These are phyloP conservation scores for Phialocephala sp. DNA, from an alignment of 2,329 filamentous ascomycete species.

Conservation along the genomic window DNA sequence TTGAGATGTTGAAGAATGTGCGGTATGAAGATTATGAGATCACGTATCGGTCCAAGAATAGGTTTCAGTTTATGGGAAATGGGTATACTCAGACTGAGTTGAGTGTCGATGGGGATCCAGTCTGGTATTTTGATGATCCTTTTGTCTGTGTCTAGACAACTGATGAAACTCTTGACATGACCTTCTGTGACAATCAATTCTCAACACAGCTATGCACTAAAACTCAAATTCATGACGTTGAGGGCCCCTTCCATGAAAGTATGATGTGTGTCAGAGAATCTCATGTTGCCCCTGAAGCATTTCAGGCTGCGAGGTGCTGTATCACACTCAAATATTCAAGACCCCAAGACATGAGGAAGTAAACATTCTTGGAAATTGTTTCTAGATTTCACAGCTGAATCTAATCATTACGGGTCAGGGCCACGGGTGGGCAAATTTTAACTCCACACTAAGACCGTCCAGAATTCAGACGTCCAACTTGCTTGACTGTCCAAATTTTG, in stretches of 20 bases:
- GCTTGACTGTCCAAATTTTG: too few relatives aligned
- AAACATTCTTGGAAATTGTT: too few relatives aligned
- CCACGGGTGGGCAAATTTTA: too few relatives aligned
- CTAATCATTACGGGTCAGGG: too few relatives aligned
- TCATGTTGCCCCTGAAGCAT: neutral
- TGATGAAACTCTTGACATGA: neutral
- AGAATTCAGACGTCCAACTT: neutral
- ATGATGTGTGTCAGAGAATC: too few relatives aligned
- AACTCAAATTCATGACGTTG: neutral
- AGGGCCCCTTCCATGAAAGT: neutral
- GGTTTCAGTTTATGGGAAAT: conserved; percentile 47
- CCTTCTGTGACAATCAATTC: neutral
- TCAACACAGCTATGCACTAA: neutral
- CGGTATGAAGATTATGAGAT: conserved; percentile 52
- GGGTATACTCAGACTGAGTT: conserved; percentile 43
- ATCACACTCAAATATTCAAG: too few relatives aligned
- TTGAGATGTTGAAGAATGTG: conserved; percentile 47
- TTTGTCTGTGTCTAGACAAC: conserved; percentile 12
- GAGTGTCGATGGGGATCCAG: conserved; percentile 47
- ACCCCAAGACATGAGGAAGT: too few relatives aligned
- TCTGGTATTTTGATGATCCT: conserved; percentile 44
- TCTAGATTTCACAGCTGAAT: too few relatives aligned
- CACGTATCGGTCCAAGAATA: conserved; percentile 39
- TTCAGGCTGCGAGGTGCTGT: neutral
- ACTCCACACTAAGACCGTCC: too few relatives aligned